These are phyloP conservation scores for Ustilago crameri DNA, from an alignment of 1,284 basidiomycete genomes.

Conservation along the genomic window DNA sequence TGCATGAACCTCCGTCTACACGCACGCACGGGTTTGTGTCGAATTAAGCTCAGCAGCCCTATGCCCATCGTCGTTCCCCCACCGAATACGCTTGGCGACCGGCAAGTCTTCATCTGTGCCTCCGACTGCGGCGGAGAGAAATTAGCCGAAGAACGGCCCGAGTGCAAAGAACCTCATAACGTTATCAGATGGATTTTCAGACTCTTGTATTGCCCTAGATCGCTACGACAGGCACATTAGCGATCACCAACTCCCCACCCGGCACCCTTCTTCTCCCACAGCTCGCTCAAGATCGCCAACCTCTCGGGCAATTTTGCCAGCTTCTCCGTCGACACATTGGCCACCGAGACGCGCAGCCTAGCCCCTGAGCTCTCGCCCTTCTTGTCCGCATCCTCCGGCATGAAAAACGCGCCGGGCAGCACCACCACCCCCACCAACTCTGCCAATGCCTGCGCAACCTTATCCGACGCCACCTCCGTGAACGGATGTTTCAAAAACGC, in stretches of 20 bases:
- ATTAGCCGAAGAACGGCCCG: no score
- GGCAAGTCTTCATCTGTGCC: no score
- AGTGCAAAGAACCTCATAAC: no score
- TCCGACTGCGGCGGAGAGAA: no score
- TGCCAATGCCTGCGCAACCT: slow-evolving; percentile 52
- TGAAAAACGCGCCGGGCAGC: slow-evolving; percentile 53
- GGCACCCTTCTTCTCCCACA: slow-evolving; percentile 44
- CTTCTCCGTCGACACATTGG: slow-evolving; percentile 41
- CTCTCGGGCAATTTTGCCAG: slow-evolving; percentile 34
- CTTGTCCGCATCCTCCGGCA: slow-evolving; percentile 11
- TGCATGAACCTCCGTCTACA: no score
- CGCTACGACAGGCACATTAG: neutral
- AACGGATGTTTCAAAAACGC: slow-evolving; percentile 63
- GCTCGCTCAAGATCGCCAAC: slow-evolving; percentile 41
- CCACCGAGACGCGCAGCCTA: slow-evolving; percentile 41
- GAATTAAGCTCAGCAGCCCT: no score
- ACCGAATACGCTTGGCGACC: no score
- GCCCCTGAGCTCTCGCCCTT: slow-evolving; percentile 13
- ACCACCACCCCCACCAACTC: slow-evolving; percentile 54
- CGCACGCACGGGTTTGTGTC: no score
- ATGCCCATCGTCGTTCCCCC: no score
- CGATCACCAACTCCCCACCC: slow-evolving; percentile 34
- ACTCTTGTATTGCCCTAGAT: no score
- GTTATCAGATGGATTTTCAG: no score
- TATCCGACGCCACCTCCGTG: slow-evolving; percentile 19